These are phyloP conservation scores for Echinosophora koreensis DNA, from an alignment of 306 rosid genomes.

Conservation along the genomic window DNA sequence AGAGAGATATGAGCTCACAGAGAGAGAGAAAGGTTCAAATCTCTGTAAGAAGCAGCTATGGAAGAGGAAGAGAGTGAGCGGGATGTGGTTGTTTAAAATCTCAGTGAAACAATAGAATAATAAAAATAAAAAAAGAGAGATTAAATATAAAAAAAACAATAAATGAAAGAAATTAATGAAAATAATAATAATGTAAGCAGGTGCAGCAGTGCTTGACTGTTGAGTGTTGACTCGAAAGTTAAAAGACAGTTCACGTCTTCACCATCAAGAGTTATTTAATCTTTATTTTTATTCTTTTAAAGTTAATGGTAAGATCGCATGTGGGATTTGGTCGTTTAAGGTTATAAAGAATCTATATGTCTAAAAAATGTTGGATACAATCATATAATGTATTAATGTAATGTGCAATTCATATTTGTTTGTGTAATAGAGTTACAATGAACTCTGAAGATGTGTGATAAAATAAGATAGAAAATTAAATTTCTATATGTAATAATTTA, in stretches of 20 bases:
- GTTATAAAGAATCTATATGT: neutral
- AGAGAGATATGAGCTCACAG: constrained; percentile 30
- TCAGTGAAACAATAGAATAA: neutral
- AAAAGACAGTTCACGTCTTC: constrained; percentile 37
- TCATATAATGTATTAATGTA: too few species aligned
- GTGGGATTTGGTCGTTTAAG: constrained; percentile 36
- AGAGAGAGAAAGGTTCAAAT: neutral
- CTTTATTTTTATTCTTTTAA: neutral
- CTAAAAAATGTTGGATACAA: too few species aligned
- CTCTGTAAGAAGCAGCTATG: constrained; percentile 17
- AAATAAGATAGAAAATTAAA: too few species aligned
- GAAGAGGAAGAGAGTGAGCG: constrained; percentile 37
- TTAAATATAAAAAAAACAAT: too few species aligned
- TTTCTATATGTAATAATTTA: too few species aligned
- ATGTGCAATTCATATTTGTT: too few species aligned
- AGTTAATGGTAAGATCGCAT: constrained; percentile 37
- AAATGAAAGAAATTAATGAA: neutral
- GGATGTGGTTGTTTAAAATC: constrained; percentile 40
- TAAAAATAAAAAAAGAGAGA: neutral
- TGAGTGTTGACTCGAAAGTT: constrained; percentile 45
- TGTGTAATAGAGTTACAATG: too few species aligned
- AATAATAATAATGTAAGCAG: neutral
- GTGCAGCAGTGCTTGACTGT: constrained; percentile 31
- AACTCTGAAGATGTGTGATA: too few species aligned
- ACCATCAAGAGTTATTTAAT: neutral